These are phyloP conservation scores for Stachybotrys echinatus DNA, from an alignment of 2,329 filamentous ascomycete genomes.

Conservation along the genomic window DNA sequence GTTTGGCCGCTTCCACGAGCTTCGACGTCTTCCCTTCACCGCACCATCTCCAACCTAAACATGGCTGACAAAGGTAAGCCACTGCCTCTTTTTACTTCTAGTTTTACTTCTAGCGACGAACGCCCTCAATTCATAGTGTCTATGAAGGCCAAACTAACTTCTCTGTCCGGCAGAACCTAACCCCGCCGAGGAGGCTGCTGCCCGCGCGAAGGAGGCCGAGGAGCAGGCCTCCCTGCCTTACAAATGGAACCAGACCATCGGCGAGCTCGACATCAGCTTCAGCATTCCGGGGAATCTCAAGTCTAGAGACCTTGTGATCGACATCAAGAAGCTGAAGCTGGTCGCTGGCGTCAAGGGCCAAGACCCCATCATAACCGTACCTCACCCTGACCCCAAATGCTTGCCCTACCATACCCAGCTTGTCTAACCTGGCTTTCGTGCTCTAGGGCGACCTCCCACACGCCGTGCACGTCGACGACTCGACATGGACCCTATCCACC, in stretches of 20 bases:
- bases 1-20: slow-evolving; percentile 9
- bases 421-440: slow-evolving; percentile 5
- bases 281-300: slow-evolving; percentile 78
- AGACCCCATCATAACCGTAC: slow-evolving; percentile 74
- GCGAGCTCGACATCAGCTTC: slow-evolving; percentile 76
- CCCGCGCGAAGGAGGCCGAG: slow-evolving; percentile 66
- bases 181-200: slow-evolving; percentile 52
- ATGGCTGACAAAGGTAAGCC: slow-evolving; percentile 37
- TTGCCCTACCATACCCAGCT: background rate
- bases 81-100: background rate
- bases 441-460: slow-evolving; percentile 78
- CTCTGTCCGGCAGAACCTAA: slow-evolving; percentile 39
- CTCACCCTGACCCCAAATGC: slow-evolving; percentile 12
- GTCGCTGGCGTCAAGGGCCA: slow-evolving; percentile 84
- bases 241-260: slow-evolving; percentile 94
- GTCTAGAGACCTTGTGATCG: slow-evolving; percentile 75
- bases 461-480: slow-evolving; percentile 75
- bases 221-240: slow-evolving; percentile 92
- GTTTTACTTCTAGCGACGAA: too few relatives aligned
- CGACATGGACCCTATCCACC: slow-evolving; percentile 84
- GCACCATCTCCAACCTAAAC: slow-evolving; percentile 7
- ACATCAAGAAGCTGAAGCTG: slow-evolving; percentile 73
- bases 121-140: too few relatives aligned
- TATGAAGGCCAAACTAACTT: background rate
- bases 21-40: slow-evolving; percentile 4